Conservation (phyloP, 352 stramenopile species). For the Phytophthora kernoviae region DNA sequence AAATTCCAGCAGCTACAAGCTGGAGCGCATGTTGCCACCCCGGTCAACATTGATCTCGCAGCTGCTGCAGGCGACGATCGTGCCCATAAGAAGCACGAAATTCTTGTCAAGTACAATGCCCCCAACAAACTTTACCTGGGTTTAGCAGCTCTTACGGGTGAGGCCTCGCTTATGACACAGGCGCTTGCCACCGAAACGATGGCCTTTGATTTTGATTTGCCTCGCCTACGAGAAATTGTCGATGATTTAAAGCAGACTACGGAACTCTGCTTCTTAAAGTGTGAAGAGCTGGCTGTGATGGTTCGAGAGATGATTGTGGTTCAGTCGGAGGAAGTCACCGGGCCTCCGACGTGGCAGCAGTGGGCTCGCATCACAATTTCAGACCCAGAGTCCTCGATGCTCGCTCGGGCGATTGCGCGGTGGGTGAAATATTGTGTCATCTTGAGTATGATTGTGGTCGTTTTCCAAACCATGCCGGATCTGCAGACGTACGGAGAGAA, state of each 20-base stretch:
- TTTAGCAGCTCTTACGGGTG: constrained; percentile 62
- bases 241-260: constrained; percentile 63
- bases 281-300: constrained; percentile 58
- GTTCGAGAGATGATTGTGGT: constrained; percentile 71
- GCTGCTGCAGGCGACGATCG: constrained; percentile 31
- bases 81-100: constrained; percentile 69
- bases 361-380: constrained; percentile 46
- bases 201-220: constrained; percentile 42
- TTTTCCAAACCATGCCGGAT: constrained; percentile 82
- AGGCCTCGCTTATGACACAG: constrained; percentile 72
- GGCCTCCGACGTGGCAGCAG: constrained; percentile 34
- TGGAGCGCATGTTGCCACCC: constrained; percentile 22
- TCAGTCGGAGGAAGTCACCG: constrained; percentile 44
- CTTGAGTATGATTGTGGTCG: constrained; percentile 76
- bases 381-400: constrained; percentile 50
- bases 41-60: constrained; percentile 31
- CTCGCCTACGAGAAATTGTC: constrained; percentile 51
- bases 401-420: constrained; percentile 42
- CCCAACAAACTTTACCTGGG: constrained; percentile 71
- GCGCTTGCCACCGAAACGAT: constrained; percentile 50
- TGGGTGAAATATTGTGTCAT: constrained; percentile 76
- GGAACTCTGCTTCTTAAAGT: constrained; percentile 51
- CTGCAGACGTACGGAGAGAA: constrained; percentile 71
- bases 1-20: constrained; percentile 51
- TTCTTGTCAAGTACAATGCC: constrained; percentile 81